Evolutionary conservation across 768 basidiomycete species (phyloP).

Genomic region (Omphalotus guepiniiformis): DNA sequence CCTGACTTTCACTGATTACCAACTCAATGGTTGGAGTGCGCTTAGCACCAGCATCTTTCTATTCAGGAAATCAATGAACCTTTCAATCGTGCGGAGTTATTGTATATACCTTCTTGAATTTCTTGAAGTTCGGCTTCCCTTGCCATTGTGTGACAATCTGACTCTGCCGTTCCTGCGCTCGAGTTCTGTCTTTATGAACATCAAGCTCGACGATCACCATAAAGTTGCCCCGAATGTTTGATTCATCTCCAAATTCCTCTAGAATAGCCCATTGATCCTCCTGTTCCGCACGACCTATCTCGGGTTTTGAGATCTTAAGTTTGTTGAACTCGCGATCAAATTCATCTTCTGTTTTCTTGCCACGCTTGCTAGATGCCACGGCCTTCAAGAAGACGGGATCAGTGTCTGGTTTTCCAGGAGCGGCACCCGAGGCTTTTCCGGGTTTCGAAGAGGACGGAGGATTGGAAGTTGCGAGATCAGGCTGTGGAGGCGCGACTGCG

Average conservation of each 20-base stretch:
- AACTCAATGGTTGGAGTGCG: constrained; percentile 44
- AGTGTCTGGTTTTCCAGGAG: constrained; percentile 53
- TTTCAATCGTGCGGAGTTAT: too few relatives aligned
- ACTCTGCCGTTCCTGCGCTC: constrained; percentile 12
- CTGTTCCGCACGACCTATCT: constrained; percentile 38
- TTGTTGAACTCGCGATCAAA: constrained; percentile 82
- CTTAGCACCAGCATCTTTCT: constrained; percentile 24
- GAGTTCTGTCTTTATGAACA: constrained; percentile 32
- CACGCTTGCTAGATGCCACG: constrained; percentile 66
- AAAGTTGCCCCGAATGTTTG: constrained; percentile 65
- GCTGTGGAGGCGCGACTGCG: constrained; percentile 4
- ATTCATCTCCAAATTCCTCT: constrained; percentile 63
- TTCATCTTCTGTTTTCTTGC: constrained; percentile 61
- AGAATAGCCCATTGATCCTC: constrained; percentile 56
- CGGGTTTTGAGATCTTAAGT: constrained; percentile 65
- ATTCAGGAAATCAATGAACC: background rate
- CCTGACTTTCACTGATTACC: constrained; percentile 44
- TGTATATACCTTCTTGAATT: constrained; percentile 78
- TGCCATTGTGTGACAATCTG: constrained; percentile 32
- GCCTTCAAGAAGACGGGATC: constrained; percentile 69
- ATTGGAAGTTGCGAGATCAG: constrained; percentile 16
- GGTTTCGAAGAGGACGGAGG: constrained; percentile 22
- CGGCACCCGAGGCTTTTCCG: constrained; percentile 26
- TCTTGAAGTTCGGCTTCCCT: constrained; percentile 67
- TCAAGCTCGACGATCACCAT: constrained; percentile 75